These are phyloP conservation scores for Aphanomyces stellatus DNA, from an alignment of 352 stramenopile species.

Conservation along the genomic window DNA sequence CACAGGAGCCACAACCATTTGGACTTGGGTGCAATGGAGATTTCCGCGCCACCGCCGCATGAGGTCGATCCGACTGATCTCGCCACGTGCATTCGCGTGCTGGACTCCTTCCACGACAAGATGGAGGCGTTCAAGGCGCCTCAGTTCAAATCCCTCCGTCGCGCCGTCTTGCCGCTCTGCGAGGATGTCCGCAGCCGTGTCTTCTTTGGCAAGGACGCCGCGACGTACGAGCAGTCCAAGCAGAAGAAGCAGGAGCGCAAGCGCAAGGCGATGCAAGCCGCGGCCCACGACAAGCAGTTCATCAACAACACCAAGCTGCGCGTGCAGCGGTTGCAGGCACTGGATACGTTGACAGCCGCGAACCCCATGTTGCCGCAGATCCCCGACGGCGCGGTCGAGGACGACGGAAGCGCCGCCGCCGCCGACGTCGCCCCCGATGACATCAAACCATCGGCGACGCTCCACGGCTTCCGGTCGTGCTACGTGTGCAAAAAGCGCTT, in stretches of 20 bases:
- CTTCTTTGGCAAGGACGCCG: conserved; percentile 45
- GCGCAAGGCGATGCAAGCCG: conserved; percentile 50
- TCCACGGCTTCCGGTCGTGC: conserved; percentile 89
- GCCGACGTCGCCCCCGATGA: conserved; percentile 23
- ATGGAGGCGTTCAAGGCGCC: conserved; percentile 41
- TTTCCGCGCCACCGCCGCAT: conserved; percentile 3
- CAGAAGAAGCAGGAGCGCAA: conserved; percentile 60
- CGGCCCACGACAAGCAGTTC: conserved; percentile 63
- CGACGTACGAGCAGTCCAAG: conserved; percentile 37
- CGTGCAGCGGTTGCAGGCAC: conserved; percentile 41
- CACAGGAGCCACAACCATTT: neutral
- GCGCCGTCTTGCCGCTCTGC: conserved; percentile 48
- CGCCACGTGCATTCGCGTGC: conserved; percentile 39
- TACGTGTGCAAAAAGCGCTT: conserved; percentile 93
- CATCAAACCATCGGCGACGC: conserved; percentile 18
- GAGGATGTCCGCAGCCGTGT: conserved; percentile 50
- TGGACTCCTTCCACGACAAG: conserved; percentile 45
- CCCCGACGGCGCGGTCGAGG: conserved; percentile 35
- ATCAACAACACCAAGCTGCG: conserved; percentile 76
- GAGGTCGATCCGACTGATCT: conserved; percentile 46
- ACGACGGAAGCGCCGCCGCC: conserved; percentile 18
- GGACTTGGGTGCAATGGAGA: neutral
- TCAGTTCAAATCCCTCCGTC: conserved; percentile 55
- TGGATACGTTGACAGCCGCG: conserved; percentile 42
- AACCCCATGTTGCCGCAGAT: conserved; percentile 57